Evolutionary conservation across 306 rosid genomes (phyloP).

Genomic region (Dryas octopetala): DNA sequence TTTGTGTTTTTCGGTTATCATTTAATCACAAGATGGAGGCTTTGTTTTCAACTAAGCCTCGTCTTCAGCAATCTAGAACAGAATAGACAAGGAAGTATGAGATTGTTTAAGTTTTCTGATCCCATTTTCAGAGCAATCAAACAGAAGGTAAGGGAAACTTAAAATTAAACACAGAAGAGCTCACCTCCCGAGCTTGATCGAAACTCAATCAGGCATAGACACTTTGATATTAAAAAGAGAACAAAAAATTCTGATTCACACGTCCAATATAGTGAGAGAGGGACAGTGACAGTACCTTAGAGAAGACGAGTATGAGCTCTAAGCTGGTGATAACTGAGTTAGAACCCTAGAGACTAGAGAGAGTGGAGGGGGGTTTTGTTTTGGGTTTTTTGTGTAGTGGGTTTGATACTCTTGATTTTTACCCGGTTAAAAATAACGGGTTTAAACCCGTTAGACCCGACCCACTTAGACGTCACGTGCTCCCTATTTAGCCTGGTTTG

Average conservation of each 20-base stretch:
- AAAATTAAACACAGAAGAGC: background rate
- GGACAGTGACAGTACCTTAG: background rate
- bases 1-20: background rate
- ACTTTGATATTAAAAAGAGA: too few species aligned
- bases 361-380: constrained; percentile 4
- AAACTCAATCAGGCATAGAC: background rate
- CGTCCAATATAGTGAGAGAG: background rate
- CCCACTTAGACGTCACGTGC: background rate
- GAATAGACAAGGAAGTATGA: background rate
- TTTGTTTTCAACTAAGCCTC: background rate
- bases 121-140: constrained; percentile 8
- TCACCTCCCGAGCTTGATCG: background rate
- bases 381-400: background rate
- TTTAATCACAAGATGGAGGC: constrained; percentile 1
- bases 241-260: constrained; percentile 6
- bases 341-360: constrained; percentile 1
- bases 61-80: background rate
- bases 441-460: background rate
- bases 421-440: background rate
- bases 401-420: too few species aligned
- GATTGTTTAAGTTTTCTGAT: background rate
- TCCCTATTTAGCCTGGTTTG: background rate
- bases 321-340: background rate
- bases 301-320: constrained; percentile 1
- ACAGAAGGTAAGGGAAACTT: background rate